Evolutionary conservation across 2,329 filamentous ascomycete species (phyloP).

Genomic region (Fusarium hainanense): DNA sequence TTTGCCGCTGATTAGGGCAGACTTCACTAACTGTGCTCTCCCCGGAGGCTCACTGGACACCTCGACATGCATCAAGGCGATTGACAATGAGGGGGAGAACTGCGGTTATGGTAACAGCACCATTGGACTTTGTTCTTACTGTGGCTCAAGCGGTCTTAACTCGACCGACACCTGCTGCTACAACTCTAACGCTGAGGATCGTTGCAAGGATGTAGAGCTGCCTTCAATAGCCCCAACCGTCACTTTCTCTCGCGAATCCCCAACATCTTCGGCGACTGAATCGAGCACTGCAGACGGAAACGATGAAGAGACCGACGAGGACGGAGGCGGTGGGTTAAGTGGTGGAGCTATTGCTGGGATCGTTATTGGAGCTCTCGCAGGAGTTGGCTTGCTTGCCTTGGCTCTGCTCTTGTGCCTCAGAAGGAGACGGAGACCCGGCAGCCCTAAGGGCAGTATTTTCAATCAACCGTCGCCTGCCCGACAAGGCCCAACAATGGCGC

Average conservation of each 20-base stretch:
- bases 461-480: slow-evolving; percentile 87
- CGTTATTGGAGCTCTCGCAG: slow-evolving; percentile 82
- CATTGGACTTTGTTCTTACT: slow-evolving; percentile 87
- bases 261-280: slow-evolving; percentile 51
- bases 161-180: slow-evolving; percentile 96
- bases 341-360: slow-evolving; percentile 93
- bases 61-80: slow-evolving; percentile 79
- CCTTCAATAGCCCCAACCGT: slow-evolving; percentile 80
- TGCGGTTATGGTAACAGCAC: slow-evolving; percentile 83
- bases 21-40: slow-evolving; percentile 89
- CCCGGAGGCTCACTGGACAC: slow-evolving; percentile 81
- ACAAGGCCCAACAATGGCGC: slow-evolving; percentile 58
- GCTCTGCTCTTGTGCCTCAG: slow-evolving; percentile 75
- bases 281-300: slow-evolving; percentile 35
- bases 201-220: slow-evolving; percentile 80
- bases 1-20: slow-evolving; percentile 83
- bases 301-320: slow-evolving; percentile 37
- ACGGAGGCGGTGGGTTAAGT: slow-evolving; percentile 63
- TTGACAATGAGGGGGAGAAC: slow-evolving; percentile 83
- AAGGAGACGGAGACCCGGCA: slow-evolving; percentile 64
- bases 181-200: slow-evolving; percentile 77
- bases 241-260: slow-evolving; percentile 61
- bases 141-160: slow-evolving; percentile 83
- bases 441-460: slow-evolving; percentile 79
- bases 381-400: slow-evolving; percentile 74